These are phyloP conservation scores for Carex cristatella DNA, from an alignment of 176 grass and related monocot genomes.

Conservation along the genomic window DNA sequence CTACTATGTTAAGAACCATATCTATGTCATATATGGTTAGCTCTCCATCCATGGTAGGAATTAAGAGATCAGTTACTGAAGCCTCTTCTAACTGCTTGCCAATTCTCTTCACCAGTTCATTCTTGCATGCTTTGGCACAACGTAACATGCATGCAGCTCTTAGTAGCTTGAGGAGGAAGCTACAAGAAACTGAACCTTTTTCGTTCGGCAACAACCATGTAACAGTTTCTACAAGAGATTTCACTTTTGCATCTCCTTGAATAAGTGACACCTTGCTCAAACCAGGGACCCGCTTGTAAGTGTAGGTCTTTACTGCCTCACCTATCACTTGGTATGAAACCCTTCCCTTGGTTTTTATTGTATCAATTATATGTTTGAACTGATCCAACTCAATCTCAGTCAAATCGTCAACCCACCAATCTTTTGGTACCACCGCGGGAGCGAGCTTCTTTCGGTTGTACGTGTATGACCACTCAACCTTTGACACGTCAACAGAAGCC, in stretches of 20 bases:
- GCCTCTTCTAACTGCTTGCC: slow-evolving; percentile 80
- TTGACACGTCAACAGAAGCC: slow-evolving; percentile 67
- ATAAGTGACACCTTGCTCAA: slow-evolving; percentile 66
- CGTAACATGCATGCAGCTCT: slow-evolving; percentile 62
- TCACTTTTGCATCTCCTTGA: slow-evolving; percentile 65
- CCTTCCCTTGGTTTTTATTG: slow-evolving; percentile 62
- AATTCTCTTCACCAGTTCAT: slow-evolving; percentile 83
- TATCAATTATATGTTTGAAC: slow-evolving; percentile 64
- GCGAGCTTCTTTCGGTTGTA: slow-evolving; percentile 83
- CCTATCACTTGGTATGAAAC: slow-evolving; percentile 60
- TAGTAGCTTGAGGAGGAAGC: slow-evolving; percentile 88
- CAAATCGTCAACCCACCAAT: slow-evolving; percentile 97
- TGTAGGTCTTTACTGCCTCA: slow-evolving; percentile 83
- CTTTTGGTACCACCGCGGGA: slow-evolving; percentile 71
- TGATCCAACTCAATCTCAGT: slow-evolving; percentile 68
- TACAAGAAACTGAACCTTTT: slow-evolving; percentile 83
- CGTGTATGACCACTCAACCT: slow-evolving; percentile 90
- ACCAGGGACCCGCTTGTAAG: slow-evolving; percentile 70
- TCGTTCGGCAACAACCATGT: slow-evolving; percentile 71
- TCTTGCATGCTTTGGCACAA: slow-evolving; percentile 61
- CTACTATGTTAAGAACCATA: slow-evolving; percentile 75
- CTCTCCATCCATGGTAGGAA: slow-evolving; percentile 63
- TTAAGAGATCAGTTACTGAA: slow-evolving; percentile 70
- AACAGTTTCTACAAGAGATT: slow-evolving; percentile 74
- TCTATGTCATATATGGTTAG: slow-evolving; percentile 71